Evolutionary conservation across 106 monocot genomes (phyloP), one percentile per base, ranked within the genome.

Genomic region (Platanthera guangdongensis): DNA sequence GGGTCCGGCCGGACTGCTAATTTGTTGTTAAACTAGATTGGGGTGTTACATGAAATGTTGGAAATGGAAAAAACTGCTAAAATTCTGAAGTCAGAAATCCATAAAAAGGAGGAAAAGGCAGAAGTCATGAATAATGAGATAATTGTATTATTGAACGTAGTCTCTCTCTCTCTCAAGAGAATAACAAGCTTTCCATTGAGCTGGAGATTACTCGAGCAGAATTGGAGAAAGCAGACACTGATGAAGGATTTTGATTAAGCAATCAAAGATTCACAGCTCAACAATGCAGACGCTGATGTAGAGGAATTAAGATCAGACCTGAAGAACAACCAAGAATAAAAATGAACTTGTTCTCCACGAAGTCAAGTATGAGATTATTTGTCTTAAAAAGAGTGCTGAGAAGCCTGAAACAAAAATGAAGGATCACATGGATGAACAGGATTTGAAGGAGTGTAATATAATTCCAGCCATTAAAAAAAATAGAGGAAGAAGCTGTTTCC

Each of bases 401-500:
- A 86, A 71, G 57, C 73, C 64, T 52, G 84, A 91, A 75, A 47
- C 53, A 14, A 88, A 95, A 81, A 57, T 75, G 11, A 76, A 84
- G 9, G 76, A 80, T 16, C 69, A 28, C 8, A 85, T 57, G 68
- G 53, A 62, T 9, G 81, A 87, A 57, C 87, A 75, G 82, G 69
- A 84, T 11, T 75, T 73, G 28, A 92, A 95, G 79, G 90, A 92
- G 76, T 55, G 71, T 46, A 77, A 72, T 49, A 70, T 90, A 51
- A 6, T 79, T 2, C 77, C 14, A 14, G 70, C 68, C 13, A 78
- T 83, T 13, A 81, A 87, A 78, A 39, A 80, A 74, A 53, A 88
- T 85, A 14, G 92, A 88, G 76, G 88, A 88, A 68, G 90, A 90
- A 76, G 25, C 86, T 50, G 51, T 21, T 30, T 15, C 76, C n/a